Conservation (phyloP, 1,284 basidiomycete genomes). For the Ustilago cynodontis region DNA sequence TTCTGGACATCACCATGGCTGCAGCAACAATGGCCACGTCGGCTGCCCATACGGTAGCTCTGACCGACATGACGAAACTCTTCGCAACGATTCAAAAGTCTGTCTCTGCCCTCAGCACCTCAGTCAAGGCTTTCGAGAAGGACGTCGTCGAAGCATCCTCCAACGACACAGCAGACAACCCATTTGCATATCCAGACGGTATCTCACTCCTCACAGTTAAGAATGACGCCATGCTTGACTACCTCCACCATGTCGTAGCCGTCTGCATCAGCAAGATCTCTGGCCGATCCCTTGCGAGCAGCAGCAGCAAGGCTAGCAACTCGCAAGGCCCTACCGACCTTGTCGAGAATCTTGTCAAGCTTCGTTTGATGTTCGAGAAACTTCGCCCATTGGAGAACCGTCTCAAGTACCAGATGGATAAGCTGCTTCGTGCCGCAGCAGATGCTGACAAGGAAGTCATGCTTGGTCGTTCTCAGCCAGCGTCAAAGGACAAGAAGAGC, state of each 20-base stretch:
- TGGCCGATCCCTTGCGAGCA: slow-evolving; percentile 46
- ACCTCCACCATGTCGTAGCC: slow-evolving; percentile 86
- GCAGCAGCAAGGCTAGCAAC: slow-evolving; percentile 2
- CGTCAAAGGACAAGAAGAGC: slow-evolving; percentile 10
- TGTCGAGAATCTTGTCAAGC: slow-evolving; percentile 55
- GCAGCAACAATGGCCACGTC: neutral
- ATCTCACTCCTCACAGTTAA: slow-evolving; percentile 92
- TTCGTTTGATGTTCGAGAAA: slow-evolving; percentile 71
- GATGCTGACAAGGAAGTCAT: slow-evolving; percentile 47
- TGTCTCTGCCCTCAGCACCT: slow-evolving; percentile 34
- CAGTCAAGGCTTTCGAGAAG: slow-evolving; percentile 33
- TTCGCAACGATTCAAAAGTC: slow-evolving; percentile 35
- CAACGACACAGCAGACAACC: slow-evolving; percentile 17
- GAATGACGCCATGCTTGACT: slow-evolving; percentile 85
- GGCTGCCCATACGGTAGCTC: slow-evolving; percentile 13
- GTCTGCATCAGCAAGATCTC: slow-evolving; percentile 54
- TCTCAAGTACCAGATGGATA: slow-evolving; percentile 95
- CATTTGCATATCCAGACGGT: slow-evolving; percentile 74
- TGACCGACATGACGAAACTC: slow-evolving; percentile 25
- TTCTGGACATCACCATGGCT: slow-evolving; percentile 13
- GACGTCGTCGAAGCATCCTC: slow-evolving; percentile 25
- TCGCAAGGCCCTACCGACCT: slow-evolving; percentile 30
- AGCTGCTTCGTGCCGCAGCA: slow-evolving; percentile 72
- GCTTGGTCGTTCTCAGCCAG: slow-evolving; percentile 30
- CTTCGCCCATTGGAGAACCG: slow-evolving; percentile 79